Evolutionary conservation across 129 eudicot species (phyloP).

Genomic region (Artemisia tridentata): DNA sequence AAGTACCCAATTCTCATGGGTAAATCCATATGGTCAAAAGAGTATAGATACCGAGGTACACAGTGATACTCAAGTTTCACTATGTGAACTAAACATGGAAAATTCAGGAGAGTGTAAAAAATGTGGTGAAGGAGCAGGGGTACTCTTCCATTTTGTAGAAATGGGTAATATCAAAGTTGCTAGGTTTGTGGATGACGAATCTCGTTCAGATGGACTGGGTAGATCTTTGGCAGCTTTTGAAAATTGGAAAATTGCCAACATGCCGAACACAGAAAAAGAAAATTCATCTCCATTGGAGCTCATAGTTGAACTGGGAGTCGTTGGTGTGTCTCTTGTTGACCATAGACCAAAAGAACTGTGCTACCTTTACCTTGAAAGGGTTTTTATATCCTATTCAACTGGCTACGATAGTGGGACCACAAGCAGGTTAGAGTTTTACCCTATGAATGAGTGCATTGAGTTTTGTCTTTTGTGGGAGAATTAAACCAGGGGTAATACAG

Average conservation of each 20-base stretch:
- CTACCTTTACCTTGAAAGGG: slow-evolving; percentile 77
- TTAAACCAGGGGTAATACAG: too few species aligned
- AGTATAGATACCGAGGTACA: slow-evolving; percentile 52
- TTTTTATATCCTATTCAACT: slow-evolving; percentile 74
- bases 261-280: slow-evolving; percentile 41
- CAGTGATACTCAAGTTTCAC: slow-evolving; percentile 24
- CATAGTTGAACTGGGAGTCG: slow-evolving; percentile 78
- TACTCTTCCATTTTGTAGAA: slow-evolving; percentile 63
- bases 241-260: slow-evolving; percentile 44
- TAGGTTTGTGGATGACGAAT: slow-evolving; percentile 55
- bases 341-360: slow-evolving; percentile 91
- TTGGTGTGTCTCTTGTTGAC: slow-evolving; percentile 90
- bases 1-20: slow-evolving; percentile 74
- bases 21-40: slow-evolving; percentile 80
- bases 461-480: too few species aligned
- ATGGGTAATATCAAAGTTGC: slow-evolving; percentile 69
- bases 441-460: not conserved
- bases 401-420: slow-evolving; percentile 93
- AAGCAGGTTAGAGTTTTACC: slow-evolving; percentile 55
- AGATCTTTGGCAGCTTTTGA: slow-evolving; percentile 42
- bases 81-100: slow-evolving; percentile 56
- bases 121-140: slow-evolving; percentile 41
- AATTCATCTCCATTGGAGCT: slow-evolving; percentile 72
- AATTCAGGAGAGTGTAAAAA: slow-evolving; percentile 47
- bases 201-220: slow-evolving; percentile 38